Base-by-base conservation (phyloP, 441 rosid genomes). In the Kokia cookei region DNA sequence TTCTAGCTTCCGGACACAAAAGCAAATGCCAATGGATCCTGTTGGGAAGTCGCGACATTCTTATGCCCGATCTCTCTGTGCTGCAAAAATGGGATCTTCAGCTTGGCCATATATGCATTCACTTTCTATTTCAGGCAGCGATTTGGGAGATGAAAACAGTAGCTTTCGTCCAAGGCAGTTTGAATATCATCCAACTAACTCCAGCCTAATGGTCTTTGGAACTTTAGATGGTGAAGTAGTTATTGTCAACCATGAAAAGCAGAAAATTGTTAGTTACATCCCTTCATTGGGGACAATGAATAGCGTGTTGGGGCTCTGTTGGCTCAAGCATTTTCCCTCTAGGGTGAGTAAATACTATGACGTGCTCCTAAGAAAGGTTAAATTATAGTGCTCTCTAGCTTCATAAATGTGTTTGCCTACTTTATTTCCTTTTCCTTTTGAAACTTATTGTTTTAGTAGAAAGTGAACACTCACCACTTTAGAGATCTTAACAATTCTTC, bases 161-260 rank as follows among this genome's bases (percentile, higher is more conserved):
- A 84, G 77, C 74, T 84, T 90, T 65, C 87, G 96, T 76, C 98
- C 97, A 4, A 89, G 98, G 87, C 98, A 95, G 77, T 93, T 95
- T 76, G 98, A 95, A 81, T 95, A 93, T 83, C 96, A 95, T 83
- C 97, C 98, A 22, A 75, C 93, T 62, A 80, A 84, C 79, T 81
- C 91, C 69, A 80, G 91, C 77, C 78, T 95, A 47, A 87, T 95
- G 93, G 98, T 89, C 32, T 89, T 87, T 81, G 98, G 98, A 62
- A 93, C 97, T 77, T 78, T 95, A 75, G 98, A 95, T 67, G 99
- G 99, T 37, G 98, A 93, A 83, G 89, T 95, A 24, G 88, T 93
- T 71, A 92, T 91, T 65, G 79, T 95, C 73, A 95, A 95, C 86
- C 96, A 93, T 54, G 98, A 93, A 83, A 91, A 78, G 69, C 91